Evolutionary conservation across 2,329 filamentous ascomycete species (phyloP).

Genomic region (Claviceps africana): DNA sequence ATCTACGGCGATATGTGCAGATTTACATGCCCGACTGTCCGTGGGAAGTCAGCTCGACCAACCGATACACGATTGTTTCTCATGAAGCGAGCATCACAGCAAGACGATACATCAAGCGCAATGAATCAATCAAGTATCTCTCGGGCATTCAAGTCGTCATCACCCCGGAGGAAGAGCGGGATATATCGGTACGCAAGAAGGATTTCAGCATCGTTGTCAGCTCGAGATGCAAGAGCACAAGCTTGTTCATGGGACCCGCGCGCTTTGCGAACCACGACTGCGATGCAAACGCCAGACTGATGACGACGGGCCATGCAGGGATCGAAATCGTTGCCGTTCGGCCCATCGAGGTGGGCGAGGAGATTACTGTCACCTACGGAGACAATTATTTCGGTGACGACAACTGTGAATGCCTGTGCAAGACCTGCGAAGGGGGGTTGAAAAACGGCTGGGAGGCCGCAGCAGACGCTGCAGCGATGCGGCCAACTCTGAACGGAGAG

Average conservation of each 20-base stretch:
- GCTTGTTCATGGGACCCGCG: constrained; percentile 85
- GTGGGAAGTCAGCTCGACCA: constrained; percentile 83
- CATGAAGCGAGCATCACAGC: constrained; percentile 84
- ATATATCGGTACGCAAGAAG: constrained; percentile 66
- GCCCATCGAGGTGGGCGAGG: constrained; percentile 74
- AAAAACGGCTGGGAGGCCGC: constrained; percentile 70
- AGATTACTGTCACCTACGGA: constrained; percentile 93
- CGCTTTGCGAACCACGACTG: constrained; percentile 97
- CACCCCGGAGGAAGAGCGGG: constrained; percentile 77
- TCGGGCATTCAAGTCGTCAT: constrained; percentile 85
- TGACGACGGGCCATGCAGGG: constrained; percentile 68
- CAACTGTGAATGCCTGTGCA: constrained; percentile 89
- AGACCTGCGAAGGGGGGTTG: constrained; percentile 62
- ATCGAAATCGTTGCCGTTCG: constrained; percentile 81
- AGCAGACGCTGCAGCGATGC: constrained; percentile 29
- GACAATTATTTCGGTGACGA: constrained; percentile 91
- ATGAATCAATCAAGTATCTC: constrained; percentile 81
- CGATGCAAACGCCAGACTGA: constrained; percentile 75
- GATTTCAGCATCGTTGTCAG: constrained; percentile 97
- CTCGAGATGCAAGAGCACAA: constrained; percentile 78
- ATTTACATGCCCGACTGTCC: constrained; percentile 90
- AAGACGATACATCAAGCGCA: constrained; percentile 61
- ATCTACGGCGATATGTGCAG: constrained; percentile 79
- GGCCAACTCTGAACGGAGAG: constrained; percentile 40
- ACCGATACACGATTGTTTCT: constrained; percentile 82